Evolutionary conservation across 108 stramenopile species (phyloP).

Genomic region (Skeletonema costatum): DNA sequence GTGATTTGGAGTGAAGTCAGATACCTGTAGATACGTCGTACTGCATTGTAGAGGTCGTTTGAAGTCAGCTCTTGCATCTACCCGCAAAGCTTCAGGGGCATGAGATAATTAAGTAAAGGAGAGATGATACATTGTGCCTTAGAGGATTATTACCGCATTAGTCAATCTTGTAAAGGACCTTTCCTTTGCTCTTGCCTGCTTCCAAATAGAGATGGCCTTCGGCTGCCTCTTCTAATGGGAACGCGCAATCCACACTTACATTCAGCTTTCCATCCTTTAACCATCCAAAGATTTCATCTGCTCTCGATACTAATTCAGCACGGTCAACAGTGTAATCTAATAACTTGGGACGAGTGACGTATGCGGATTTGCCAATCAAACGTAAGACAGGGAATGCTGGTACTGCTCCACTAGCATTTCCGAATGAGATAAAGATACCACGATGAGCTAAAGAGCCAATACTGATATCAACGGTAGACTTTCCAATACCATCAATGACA

Average conservation of each 20-base stretch:
- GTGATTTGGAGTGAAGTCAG: neutral
- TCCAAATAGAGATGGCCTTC: slow-evolving; percentile 63
- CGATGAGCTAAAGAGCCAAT: slow-evolving; percentile 55
- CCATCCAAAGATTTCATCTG: slow-evolving; percentile 61
- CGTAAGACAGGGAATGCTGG: slow-evolving; percentile 62
- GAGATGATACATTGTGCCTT: neutral
- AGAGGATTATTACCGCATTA: slow-evolving; percentile 1
- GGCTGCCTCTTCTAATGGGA: slow-evolving; percentile 56
- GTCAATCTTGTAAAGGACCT: slow-evolving; percentile 53
- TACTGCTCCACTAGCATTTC: slow-evolving; percentile 68
- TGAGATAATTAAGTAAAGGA: too few species aligned
- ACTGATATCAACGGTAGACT: slow-evolving; percentile 61
- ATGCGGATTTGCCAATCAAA: slow-evolving; percentile 55
- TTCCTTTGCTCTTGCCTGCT: slow-evolving; percentile 59
- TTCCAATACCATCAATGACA: slow-evolving; percentile 74
- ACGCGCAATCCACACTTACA: slow-evolving; percentile 51
- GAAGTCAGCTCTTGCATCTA: neutral
- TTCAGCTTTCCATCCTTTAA: slow-evolving; percentile 56
- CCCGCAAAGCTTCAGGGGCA: too few species aligned
- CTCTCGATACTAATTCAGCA: slow-evolving; percentile 54
- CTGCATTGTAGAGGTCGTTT: neutral
- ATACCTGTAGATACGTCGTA: neutral
- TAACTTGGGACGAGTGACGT: slow-evolving; percentile 66
- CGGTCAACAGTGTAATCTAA: slow-evolving; percentile 58
- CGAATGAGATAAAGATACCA: slow-evolving; percentile 68